These are phyloP conservation scores for Platanus orientalis DNA, from an alignment of 164 flowering plant species.

Conservation along the genomic window DNA sequence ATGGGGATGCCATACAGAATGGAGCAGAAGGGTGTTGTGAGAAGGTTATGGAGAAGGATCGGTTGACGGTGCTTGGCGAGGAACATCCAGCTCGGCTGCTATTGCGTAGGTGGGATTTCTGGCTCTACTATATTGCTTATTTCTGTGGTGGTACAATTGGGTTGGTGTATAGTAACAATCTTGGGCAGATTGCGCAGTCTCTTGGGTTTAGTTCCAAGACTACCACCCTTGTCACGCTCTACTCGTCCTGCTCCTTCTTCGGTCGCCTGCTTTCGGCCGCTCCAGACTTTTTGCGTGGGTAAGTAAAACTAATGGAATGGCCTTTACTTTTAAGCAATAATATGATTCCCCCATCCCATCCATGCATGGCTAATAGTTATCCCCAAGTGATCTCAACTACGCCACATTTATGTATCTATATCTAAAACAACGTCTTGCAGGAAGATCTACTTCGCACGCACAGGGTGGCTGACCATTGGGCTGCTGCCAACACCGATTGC, in stretches of 20 bases:
- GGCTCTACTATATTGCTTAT: constrained; percentile 82
- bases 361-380: too few species aligned
- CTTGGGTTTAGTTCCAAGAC: constrained; percentile 48
- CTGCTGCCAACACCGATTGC: constrained; percentile 82
- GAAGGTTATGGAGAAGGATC: constrained; percentile 32
- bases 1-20: constrained; percentile 11
- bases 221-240: constrained; percentile 56
- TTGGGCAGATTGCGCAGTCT: constrained; percentile 91
- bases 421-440: too few species aligned
- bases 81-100: constrained; percentile 60
- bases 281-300: constrained; percentile 84
- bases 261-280: constrained; percentile 90
- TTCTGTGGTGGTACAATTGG: constrained; percentile 98
- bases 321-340: neutral
- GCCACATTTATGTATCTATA: too few species aligned
- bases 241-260: constrained; percentile 91
- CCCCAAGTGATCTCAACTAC: too few species aligned
- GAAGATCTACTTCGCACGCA: constrained; percentile 82
- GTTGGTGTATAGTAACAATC: constrained; percentile 88
- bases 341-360: too few species aligned
- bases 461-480: constrained; percentile 83
- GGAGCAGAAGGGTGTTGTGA: constrained; percentile 32
- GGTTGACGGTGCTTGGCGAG: constrained; percentile 67
- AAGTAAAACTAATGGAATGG: constrained; percentile 25
- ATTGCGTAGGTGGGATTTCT: constrained; percentile 66